Evolutionary conservation across 345 rosid genomes (phyloP), one percentile per base, ranked within the genome.

Genomic region (Angophora floribunda): DNA sequence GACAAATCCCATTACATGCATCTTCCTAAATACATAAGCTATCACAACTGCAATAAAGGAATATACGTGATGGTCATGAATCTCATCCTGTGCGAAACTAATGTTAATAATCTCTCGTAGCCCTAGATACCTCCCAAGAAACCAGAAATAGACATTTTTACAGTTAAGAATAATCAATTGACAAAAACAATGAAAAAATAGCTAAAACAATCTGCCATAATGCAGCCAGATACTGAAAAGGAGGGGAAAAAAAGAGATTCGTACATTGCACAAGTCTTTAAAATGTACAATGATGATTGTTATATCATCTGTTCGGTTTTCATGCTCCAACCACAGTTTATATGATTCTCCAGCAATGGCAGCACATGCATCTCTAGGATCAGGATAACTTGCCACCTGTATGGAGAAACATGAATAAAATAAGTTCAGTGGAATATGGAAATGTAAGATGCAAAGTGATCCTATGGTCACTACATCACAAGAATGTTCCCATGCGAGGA

Each of bases 281-380:
- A 98, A 93, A 89, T 96, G 97, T 86, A 94, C 99, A 92, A 97
- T 93, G 89, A 97, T 95, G 89, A 98, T 93, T 49, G 99, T 97
- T 86, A 98, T 98, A 94, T 98, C 99, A 94, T 98, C 99, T 41
- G 99, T 98, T 86, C 99, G 97, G 89, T 91, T 95, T 91, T 95
- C 99, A 87, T 94, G 90, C 87, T 95, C 95, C 94, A 98, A 91
- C 99, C 99, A 98, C 55, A 91, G 89, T 93, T 94, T 97, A 92
- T 97, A 97, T 14, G 99, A 96, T 88, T 98, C 97, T 89, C 98
- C 99, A 51, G 98, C 94, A 87, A 97, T 95, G 36, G 96, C 97
- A 45, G 96, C 93, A 86, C 99, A 98, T 89, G 99, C 99, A 91
- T 98, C 99, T 12, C 96, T 89, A 36, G 99, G 95, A 94, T 98